phyloP scores from a whole-genome alignment of 1,284 basidiomycete species.

The Coriolopsis trogii region DNA sequence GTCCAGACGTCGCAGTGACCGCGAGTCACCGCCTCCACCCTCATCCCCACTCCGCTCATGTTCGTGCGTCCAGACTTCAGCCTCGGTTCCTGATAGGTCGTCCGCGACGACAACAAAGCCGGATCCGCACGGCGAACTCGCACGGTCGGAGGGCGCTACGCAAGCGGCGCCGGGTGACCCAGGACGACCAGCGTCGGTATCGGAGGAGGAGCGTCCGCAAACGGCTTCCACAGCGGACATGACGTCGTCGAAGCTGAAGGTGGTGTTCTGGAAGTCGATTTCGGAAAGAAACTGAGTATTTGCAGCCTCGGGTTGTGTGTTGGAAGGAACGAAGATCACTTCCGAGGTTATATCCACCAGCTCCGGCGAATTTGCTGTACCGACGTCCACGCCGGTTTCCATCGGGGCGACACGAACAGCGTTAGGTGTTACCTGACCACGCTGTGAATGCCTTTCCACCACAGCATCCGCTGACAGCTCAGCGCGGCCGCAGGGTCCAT shows the following conservation, averaged over 20 bases:
- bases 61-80: too few species aligned
- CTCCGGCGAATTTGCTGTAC: not conserved
- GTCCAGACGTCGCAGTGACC: not conserved
- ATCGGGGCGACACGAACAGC: too few species aligned
- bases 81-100: not conserved
- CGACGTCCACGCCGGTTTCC: not conserved
- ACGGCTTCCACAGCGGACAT: conserved; percentile 14
- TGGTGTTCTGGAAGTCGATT: conserved; percentile 8
- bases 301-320: conserved; percentile 3
- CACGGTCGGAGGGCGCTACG: not conserved
- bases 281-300: conserved; percentile 9
- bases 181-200: not conserved
- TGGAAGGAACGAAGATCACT: conserved; percentile 8
- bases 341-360: not conserved
- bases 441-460: too few species aligned
- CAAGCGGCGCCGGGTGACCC: not conserved
- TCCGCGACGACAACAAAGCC: conserved; percentile 4
- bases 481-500: too few species aligned
- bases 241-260: conserved; percentile 15
- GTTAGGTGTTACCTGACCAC: too few species aligned
- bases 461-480: too few species aligned
- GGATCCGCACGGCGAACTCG: not conserved
- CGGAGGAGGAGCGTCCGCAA: not conserved
- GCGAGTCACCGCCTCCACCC: not conserved
- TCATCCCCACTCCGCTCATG: not conserved